Conservation (phyloP, 1,284 basidiomycete genomes). For the Calocybe gambosa region DNA sequence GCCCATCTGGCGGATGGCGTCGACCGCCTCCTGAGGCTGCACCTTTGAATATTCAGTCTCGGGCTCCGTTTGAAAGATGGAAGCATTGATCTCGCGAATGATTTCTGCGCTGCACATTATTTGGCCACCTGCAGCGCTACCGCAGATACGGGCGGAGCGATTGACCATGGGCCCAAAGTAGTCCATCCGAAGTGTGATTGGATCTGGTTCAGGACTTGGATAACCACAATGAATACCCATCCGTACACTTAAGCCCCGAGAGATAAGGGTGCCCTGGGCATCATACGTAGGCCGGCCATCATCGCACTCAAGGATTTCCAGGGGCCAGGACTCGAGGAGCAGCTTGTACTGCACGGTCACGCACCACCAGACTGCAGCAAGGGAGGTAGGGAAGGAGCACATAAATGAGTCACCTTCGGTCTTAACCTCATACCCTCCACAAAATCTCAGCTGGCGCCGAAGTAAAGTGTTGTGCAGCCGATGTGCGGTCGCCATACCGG, state of each 20-base stretch:
- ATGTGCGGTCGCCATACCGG: conserved; percentile 95
- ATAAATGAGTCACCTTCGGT: conserved; percentile 99
- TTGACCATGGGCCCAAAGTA: conserved; percentile 95
- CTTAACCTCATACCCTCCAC: conserved; percentile 98
- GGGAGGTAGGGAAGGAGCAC: conserved; percentile 91
- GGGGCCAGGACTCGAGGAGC: conserved; percentile 86
- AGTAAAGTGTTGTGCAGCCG: conserved; percentile 87
- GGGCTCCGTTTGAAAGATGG: conserved; percentile 47
- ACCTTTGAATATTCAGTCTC: conserved; percentile 52
- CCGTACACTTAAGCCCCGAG: conserved; percentile 88
- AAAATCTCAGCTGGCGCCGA: conserved; percentile 81
- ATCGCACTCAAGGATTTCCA: conserved; percentile 89
- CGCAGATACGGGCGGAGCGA: conserved; percentile 82
- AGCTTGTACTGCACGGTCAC: conserved; percentile 86
- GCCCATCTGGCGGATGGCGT: conserved; percentile 72
- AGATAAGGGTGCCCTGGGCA: conserved; percentile 63
- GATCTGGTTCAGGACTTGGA: conserved; percentile 91
- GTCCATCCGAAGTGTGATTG: conserved; percentile 95
- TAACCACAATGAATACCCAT: conserved; percentile 97
- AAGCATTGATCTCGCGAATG: conserved; percentile 74
- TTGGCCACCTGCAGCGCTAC: conserved; percentile 87
- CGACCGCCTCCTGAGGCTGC: conserved; percentile 55
- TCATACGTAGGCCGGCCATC: conserved; percentile 86
- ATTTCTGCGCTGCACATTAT: conserved; percentile 93
- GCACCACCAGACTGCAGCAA: conserved; percentile 89